A percentile compares a stretch with the other conserved stretches of the same genome.
Evolutionary conservation across 768 basidiomycete species (phyloP).

Genomic region (Suillus paluster): DNA sequence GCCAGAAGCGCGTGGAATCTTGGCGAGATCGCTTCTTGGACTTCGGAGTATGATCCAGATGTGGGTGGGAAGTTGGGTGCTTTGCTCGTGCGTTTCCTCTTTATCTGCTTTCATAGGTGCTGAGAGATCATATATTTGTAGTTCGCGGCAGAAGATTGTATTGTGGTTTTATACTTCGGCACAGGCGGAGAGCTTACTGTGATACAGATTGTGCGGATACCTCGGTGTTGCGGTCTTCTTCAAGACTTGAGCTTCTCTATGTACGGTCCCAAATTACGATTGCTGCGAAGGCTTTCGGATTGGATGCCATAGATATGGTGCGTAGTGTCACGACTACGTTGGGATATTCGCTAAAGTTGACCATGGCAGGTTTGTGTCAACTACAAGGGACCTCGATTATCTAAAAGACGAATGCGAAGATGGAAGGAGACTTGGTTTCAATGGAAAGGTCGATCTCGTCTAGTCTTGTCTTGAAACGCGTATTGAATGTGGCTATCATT

Average conservation of each 20-base stretch:
- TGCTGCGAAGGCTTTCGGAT: constrained; percentile 79
- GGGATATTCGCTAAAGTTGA: constrained; percentile 7
- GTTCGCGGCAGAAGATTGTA: constrained; percentile 97
- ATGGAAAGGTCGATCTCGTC: constrained; percentile 69
- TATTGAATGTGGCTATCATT: constrained; percentile 2
- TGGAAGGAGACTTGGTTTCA: constrained; percentile 82
- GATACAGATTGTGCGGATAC: constrained; percentile 88
- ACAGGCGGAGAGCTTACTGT: constrained; percentile 11
- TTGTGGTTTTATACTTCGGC: constrained; percentile 20
- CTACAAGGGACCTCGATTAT: constrained; percentile 72
- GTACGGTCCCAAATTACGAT: constrained; percentile 84
- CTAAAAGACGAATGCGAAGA: constrained; percentile 79
- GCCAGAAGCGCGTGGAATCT: constrained; percentile 72
- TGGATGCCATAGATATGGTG: constrained; percentile 93
- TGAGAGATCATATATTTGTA: constrained; percentile 38
- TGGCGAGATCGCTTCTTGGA: constrained; percentile 73
- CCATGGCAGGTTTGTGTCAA: constrained; percentile 77
- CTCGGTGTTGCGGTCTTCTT: constrained; percentile 74
- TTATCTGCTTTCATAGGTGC: neutral
- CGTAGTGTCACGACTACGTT: constrained; percentile 9
- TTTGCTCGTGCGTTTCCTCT: constrained; percentile 57
- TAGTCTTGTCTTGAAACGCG: constrained; percentile 9
- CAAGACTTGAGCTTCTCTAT: constrained; percentile 78
- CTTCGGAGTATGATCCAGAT: constrained; percentile 46
- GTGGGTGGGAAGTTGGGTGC: constrained; percentile 62